Percentiles rank a stretch among this genome's conserved stretches.
Conservation (phyloP, 2,329 filamentous ascomycete species). For the Orbilia oligospora region DNA sequence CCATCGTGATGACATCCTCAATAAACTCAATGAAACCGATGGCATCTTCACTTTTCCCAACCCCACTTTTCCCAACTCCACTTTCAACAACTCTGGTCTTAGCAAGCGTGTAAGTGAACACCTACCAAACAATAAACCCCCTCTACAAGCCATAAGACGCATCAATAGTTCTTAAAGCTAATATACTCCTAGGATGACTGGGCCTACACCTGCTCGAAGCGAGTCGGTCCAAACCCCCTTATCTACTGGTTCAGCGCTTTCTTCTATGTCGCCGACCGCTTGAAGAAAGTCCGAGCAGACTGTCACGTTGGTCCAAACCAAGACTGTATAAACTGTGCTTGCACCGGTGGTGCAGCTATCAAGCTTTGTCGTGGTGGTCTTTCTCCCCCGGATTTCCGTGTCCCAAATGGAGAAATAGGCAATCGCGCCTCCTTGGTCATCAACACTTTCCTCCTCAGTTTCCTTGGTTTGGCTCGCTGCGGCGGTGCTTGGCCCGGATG, state of each 20-base stretch:
- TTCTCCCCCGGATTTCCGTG: neutral
- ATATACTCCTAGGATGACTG: slow-evolving; percentile 25
- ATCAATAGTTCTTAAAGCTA: slow-evolving; percentile 1
- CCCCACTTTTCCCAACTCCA: too few species aligned
- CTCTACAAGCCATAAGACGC: neutral
- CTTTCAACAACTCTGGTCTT: neutral
- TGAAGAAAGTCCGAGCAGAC: neutral
- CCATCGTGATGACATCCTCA: neutral
- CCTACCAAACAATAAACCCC: neutral
- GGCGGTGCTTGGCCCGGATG: neutral
- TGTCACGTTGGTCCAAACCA: slow-evolving; percentile 1
- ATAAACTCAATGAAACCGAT: neutral
- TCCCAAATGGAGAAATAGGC: slow-evolving; percentile 18
- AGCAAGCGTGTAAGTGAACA: slow-evolving; percentile 14
- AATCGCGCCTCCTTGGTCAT: neutral
- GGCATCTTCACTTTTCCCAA: too few species aligned
- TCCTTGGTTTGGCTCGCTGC: neutral
- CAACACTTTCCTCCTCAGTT: neutral
- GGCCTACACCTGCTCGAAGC: slow-evolving; percentile 35
- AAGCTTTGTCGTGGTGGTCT: slow-evolving; percentile 31
- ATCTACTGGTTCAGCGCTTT: slow-evolving; percentile 26
- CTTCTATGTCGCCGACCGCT: neutral
- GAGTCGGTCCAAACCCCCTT: neutral
- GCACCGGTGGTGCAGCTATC: slow-evolving; percentile 22
- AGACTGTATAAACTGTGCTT: slow-evolving; percentile 24